Conservation (phyloP, 805 yeast genomes). For the Saccharomyces jurei region DNA sequence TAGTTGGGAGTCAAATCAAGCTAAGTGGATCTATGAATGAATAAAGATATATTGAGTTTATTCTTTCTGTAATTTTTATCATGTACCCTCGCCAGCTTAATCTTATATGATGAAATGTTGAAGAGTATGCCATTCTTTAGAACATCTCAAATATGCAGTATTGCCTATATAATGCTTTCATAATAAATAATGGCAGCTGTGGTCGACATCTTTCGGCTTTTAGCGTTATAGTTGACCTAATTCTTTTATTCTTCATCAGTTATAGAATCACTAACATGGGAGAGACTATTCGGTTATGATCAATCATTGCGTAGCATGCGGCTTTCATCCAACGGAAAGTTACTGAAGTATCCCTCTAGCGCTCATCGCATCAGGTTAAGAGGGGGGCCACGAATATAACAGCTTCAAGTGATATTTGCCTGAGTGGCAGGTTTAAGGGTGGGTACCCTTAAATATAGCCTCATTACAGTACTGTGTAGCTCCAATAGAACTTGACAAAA, state of each 20-base stretch:
- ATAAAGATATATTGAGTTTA: background rate
- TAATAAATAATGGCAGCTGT: no score
- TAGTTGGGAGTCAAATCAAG: slow-evolving; percentile 79
- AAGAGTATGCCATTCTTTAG: no score
- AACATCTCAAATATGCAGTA: no score
- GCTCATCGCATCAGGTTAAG: background rate
- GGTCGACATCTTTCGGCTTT: no score
- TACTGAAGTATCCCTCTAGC: background rate
- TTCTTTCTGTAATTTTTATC: background rate
- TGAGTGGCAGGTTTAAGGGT: background rate
- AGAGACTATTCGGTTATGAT: no score
- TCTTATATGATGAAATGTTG: background rate
- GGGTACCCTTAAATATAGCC: background rate
- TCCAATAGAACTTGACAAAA: background rate
- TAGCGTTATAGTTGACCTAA: no score
- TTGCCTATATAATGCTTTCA: no score
- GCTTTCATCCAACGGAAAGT: background rate
- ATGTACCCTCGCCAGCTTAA: background rate
- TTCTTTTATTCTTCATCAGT: no score
- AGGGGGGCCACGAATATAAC: background rate
- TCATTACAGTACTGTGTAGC: background rate
- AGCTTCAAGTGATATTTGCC: background rate
- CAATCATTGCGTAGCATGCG: background rate
- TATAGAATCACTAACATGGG: background rate
- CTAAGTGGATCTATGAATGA: slow-evolving; percentile 93